A percentile compares a stretch with the other conserved stretches of the same genome.
Conservation (phyloP, 352 stramenopile genomes). For the Phytophthora tentaculata region DNA sequence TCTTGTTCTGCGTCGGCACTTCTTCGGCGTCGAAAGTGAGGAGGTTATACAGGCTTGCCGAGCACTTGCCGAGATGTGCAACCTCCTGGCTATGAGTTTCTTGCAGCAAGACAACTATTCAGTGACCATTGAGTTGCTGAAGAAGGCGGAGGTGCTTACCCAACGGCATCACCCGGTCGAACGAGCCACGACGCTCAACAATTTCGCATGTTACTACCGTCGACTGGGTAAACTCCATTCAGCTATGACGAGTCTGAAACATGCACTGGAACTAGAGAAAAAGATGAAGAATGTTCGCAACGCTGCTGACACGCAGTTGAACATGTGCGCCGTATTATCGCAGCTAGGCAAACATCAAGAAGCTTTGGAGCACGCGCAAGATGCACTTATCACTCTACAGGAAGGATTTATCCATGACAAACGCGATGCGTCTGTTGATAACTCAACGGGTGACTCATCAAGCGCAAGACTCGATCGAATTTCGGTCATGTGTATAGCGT, state of each 20-base stretch:
- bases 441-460: slow-evolving; percentile 5
- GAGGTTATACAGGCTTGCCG: slow-evolving; percentile 89
- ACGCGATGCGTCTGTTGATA: slow-evolving; percentile 4
- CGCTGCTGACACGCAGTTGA: slow-evolving; percentile 93
- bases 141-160: slow-evolving; percentile 93
- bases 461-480: slow-evolving; percentile 70
- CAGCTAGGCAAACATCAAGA: slow-evolving; percentile 87
- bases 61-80: slow-evolving; percentile 93
- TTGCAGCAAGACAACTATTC: slow-evolving; percentile 93
- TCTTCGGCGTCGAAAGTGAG: slow-evolving; percentile 90
- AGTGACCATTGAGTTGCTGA: slow-evolving; percentile 92
- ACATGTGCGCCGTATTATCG: slow-evolving; percentile 93
- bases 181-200: slow-evolving; percentile 93
- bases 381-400: slow-evolving; percentile 89
- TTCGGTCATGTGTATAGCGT: slow-evolving; percentile 94
- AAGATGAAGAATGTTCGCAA: slow-evolving; percentile 73
- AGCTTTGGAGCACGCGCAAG: slow-evolving; percentile 89
- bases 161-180: slow-evolving; percentile 78
- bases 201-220: slow-evolving; percentile 94
- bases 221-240: slow-evolving; percentile 88
- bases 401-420: slow-evolving; percentile 81
- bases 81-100: slow-evolving; percentile 94
- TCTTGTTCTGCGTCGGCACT: slow-evolving; percentile 91
- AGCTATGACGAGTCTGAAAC: slow-evolving; percentile 92
- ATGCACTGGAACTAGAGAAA: slow-evolving; percentile 89